Conservation (phyloP, 140 eudicot genomes). For the Stevia rebaudiana region DNA sequence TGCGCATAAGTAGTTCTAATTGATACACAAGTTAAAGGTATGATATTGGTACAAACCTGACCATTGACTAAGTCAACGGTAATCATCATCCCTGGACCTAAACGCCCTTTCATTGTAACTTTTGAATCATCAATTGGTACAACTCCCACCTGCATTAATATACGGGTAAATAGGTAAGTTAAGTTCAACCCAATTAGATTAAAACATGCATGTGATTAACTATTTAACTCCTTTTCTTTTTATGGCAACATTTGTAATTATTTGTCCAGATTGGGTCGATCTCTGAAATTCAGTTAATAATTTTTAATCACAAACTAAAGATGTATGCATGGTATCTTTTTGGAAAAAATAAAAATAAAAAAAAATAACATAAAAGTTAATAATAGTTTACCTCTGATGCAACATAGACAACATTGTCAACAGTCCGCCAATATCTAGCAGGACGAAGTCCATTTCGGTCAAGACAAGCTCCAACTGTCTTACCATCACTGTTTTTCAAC, state of each 20-base stretch:
- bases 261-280: background rate
- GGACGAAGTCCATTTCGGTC: slow-evolving; percentile 99
- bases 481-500: slow-evolving; percentile 69
- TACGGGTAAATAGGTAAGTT: background rate
- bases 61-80: slow-evolving; percentile 74
- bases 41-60: slow-evolving; percentile 58
- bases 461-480: slow-evolving; percentile 97
- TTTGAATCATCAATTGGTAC: slow-evolving; percentile 91
- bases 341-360: background rate
- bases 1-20: background rate
- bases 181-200: background rate
- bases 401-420: slow-evolving; percentile 92
- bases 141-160: slow-evolving; percentile 72
- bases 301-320: background rate
- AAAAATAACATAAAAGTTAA: too few relatives aligned
- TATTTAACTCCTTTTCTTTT: background rate
- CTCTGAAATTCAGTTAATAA: background rate
- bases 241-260: background rate
- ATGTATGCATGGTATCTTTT: background rate
- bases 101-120: slow-evolving; percentile 93
- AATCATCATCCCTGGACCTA: slow-evolving; percentile 99
- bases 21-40: background rate
- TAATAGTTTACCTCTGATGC: slow-evolving; percentile 99
- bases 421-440: slow-evolving; percentile 98
- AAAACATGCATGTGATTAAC: slow-evolving; percentile 1